These are phyloP conservation scores for Adansonia madagascariensis DNA, from an alignment of 441 rosid species.

Conservation along the genomic window DNA sequence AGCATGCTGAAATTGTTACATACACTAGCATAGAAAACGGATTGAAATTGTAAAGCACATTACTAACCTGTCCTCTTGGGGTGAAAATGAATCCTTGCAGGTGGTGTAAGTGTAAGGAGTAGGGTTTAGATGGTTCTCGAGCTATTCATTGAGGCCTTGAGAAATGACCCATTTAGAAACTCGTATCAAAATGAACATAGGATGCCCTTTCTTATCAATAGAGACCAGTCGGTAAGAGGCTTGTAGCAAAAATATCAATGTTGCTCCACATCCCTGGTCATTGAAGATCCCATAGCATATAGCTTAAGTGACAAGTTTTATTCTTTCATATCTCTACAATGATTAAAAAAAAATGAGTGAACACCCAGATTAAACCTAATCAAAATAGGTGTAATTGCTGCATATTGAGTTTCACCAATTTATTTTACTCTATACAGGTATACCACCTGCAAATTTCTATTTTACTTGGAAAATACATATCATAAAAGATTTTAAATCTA, in stretches of 20 bases:
- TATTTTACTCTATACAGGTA: neutral
- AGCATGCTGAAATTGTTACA: neutral
- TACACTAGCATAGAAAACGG: neutral
- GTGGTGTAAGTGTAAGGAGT: conserved; percentile 1
- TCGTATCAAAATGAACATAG: neutral
- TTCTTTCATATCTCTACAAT: neutral
- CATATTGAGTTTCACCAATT: neutral
- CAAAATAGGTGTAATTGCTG: neutral
- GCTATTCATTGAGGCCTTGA: neutral
- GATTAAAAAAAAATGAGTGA: neutral
- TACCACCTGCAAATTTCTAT: neutral
- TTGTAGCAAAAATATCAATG: neutral
- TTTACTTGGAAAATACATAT: neutral
- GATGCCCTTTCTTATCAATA: neutral
- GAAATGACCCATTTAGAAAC: neutral
- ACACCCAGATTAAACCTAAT: neutral
- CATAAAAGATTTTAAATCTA: neutral
- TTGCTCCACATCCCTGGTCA: conserved; percentile 34
- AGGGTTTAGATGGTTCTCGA: neutral
- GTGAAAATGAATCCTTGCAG: neutral
- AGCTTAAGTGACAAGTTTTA: neutral
- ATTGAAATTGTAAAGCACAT: neutral
- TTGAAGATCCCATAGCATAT: conserved; percentile 64
- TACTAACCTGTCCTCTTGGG: neutral
- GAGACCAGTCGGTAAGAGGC: neutral